phyloP scores from a whole-genome alignment of 179 eudicot species.

The Beta corolliflora region DNA sequence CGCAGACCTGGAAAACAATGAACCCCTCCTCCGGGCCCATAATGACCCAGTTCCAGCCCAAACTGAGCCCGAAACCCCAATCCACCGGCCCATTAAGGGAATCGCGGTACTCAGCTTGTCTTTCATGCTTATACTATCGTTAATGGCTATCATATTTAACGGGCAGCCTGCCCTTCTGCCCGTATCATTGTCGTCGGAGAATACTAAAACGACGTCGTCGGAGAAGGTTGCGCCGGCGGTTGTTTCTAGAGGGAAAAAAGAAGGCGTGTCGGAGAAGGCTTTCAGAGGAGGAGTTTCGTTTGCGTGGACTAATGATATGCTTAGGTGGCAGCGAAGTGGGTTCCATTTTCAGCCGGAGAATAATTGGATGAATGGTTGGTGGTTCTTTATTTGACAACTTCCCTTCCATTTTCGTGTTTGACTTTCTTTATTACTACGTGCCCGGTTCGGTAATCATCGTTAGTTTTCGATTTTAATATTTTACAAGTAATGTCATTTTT shows the following conservation, averaged over 20 bases:
- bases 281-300: conserved; percentile 16
- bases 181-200: not conserved
- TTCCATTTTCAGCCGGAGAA: conserved; percentile 79
- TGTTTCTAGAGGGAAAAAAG: conserved; percentile 43
- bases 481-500: too few relatives aligned
- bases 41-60: not conserved
- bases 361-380: conserved; percentile 92
- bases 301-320: conserved; percentile 70
- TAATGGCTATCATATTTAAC: conserved; percentile 20
- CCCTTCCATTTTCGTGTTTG: conserved; percentile 22
- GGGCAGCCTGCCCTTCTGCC: conserved; percentile 5
- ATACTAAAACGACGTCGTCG: not conserved
- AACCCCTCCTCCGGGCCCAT: conserved; percentile 19
- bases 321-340: conserved; percentile 71
- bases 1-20: conserved; percentile 25
- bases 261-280: conserved; percentile 55
- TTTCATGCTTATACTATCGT: conserved; percentile 28
- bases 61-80: not conserved
- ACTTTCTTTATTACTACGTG: not conserved
- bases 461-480: too few relatives aligned
- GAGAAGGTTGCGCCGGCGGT: not conserved
- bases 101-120: conserved; percentile 9
- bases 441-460: too few relatives aligned
- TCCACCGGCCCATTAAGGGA: conserved; percentile 16
- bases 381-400: not conserved